A percentile compares a stretch with the other conserved stretches of the same genome.
phyloP scores from a whole-genome alignment of 441 rosid genomes.

The Populus hybrid region DNA sequence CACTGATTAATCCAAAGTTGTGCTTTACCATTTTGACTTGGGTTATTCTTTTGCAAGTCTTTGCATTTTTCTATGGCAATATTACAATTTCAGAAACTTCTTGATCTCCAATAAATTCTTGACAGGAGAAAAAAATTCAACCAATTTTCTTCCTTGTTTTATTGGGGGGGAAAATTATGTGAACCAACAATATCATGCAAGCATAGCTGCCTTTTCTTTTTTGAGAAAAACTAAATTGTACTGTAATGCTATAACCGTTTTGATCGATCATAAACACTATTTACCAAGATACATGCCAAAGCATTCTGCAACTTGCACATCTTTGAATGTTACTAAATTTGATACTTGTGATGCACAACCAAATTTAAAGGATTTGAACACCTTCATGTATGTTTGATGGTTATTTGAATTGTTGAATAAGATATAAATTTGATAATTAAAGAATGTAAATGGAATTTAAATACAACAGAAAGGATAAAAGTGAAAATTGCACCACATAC shows the following conservation, averaged over 20 bases:
- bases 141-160: too few relatives aligned
- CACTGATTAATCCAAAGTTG: background rate
- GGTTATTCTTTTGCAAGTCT: too few relatives aligned
- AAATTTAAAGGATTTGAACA: background rate
- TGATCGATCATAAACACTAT: background rate
- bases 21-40: background rate
- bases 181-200: too few relatives aligned
- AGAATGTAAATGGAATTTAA: background rate
- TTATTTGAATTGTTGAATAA: constrained; percentile 2
- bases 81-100: too few relatives aligned
- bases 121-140: too few relatives aligned
- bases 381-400: background rate
- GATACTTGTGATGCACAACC: background rate
- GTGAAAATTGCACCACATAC: constrained; percentile 33
- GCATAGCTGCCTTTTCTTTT: too few relatives aligned
- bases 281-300: background rate
- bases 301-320: background rate
- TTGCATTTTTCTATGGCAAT: too few relatives aligned
- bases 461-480: background rate
- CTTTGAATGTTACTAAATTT: background rate
- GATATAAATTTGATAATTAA: background rate
- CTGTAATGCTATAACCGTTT: background rate
- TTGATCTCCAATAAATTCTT: too few relatives aligned
- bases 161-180: too few relatives aligned
- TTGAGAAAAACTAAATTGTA: background rate